Percentiles rank a stretch among this genome's conserved stretches.
These are phyloP conservation scores for Rhizopogon roseolus DNA, from an alignment of 768 basidiomycete genomes.

Conservation along the genomic window DNA sequence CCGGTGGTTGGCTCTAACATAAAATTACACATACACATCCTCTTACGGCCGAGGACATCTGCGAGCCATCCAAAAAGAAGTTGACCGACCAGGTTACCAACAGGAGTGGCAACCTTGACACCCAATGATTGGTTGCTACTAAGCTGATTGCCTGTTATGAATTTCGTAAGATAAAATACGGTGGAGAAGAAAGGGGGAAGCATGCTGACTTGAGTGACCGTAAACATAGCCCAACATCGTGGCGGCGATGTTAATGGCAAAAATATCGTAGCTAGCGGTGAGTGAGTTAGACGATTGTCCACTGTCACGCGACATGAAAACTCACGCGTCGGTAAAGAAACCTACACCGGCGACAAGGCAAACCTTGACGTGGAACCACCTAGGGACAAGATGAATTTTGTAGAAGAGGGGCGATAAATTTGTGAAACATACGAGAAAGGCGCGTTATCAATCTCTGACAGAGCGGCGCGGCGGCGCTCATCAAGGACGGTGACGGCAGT, in stretches of 20 bases:
- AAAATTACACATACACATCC: constrained; percentile 58
- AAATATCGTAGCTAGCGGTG: constrained; percentile 61
- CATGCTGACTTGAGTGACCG: constrained; percentile 24
- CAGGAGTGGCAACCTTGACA: constrained; percentile 71
- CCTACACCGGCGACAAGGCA: constrained; percentile 72
- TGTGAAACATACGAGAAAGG: constrained; percentile 62
- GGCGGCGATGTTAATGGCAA: constrained; percentile 84
- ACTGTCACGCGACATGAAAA: not conserved
- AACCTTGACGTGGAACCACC: constrained; percentile 84
- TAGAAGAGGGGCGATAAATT: not conserved
- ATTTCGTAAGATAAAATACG: not conserved
- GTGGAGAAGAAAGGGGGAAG: not conserved
- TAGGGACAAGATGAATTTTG: constrained; percentile 18
- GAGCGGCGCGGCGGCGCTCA: constrained; percentile 72
- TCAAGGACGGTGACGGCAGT: constrained; percentile 43
- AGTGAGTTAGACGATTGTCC: not conserved
- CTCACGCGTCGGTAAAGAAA: constrained; percentile 85
- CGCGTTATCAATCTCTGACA: constrained; percentile 85
- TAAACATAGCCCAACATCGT: constrained; percentile 85
- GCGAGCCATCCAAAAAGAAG: constrained; percentile 79
- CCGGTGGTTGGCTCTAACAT: not conserved
- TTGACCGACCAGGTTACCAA: constrained; percentile 74
- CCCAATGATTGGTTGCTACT: constrained; percentile 65
- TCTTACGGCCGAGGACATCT: constrained; percentile 70
- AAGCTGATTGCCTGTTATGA: constrained; percentile 21